Percentiles rank a stretch among this genome's conserved stretches.
Conservation (phyloP, 306 rosid species). For the Purshia tridentata region DNA sequence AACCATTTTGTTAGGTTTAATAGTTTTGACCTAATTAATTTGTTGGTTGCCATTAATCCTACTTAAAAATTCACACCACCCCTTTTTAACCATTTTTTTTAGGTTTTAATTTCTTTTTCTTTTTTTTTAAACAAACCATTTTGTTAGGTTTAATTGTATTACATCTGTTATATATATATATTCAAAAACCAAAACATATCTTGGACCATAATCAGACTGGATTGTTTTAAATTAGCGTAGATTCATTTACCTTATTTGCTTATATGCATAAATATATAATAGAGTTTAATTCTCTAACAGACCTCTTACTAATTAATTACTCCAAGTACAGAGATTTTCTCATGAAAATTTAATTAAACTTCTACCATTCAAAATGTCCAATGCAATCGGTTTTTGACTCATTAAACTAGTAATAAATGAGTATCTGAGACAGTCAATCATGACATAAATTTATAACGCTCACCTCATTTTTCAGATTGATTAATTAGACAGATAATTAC, state of each 20-base stretch:
- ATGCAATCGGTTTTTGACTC: not conserved
- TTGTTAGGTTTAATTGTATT: too few species aligned
- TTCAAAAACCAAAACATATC: not conserved
- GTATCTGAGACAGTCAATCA: constrained; percentile 3
- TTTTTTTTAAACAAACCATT: too few species aligned
- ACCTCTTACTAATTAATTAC: not conserved
- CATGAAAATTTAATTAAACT: not conserved
- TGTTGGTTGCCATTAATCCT: too few species aligned
- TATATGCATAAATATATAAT: not conserved
- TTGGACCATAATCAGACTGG: not conserved
- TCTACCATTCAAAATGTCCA: not conserved
- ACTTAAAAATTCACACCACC: too few species aligned
- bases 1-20: too few species aligned
- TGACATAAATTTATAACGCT: constrained; percentile 3
- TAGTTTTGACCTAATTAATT: too few species aligned
- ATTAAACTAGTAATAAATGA: not conserved
- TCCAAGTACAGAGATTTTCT: not conserved
- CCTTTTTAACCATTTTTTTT: too few species aligned
- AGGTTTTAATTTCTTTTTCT: too few species aligned
- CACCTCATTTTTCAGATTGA: not conserved
- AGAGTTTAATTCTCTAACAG: not conserved
- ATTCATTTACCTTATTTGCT: not conserved
- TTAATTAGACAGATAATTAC: not conserved
- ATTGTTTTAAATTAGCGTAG: not conserved
- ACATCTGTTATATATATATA: not conserved